Evolutionary conservation across 2,329 filamentous ascomycete species (phyloP).

Genomic region (Simplicillium sp.): DNA sequence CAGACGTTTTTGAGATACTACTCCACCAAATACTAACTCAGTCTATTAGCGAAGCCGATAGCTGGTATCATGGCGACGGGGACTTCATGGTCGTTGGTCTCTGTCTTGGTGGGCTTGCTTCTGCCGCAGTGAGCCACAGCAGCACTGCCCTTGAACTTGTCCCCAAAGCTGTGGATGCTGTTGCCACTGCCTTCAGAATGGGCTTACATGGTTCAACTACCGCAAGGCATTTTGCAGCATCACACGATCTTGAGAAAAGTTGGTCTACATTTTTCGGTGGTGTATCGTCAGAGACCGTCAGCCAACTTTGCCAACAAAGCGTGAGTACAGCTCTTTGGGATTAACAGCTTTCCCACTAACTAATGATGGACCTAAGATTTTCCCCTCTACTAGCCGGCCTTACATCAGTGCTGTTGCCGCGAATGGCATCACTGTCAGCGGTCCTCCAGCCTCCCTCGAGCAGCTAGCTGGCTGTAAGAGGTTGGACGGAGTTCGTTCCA

Average conservation of each 20-base stretch:
- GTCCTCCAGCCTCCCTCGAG: conserved; percentile 11
- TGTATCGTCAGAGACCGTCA: too few species aligned
- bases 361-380: too few species aligned
- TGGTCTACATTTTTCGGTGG: conserved; percentile 5
- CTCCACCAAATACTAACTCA: too few species aligned
- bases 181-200: conserved; percentile 11
- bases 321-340: background rate
- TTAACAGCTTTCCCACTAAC: too few species aligned
- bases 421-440: conserved; percentile 13
- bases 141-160: conserved; percentile 13
- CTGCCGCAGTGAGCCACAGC: conserved; percentile 14
- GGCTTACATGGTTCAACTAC: conserved; percentile 9
- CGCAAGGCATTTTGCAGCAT: conserved; percentile 7
- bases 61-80: too few species aligned
- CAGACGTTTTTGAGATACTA: background rate
- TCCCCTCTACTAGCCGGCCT: too few species aligned
- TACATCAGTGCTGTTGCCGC: conserved; percentile 16
- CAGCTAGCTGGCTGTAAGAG: background rate
- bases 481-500: too few species aligned
- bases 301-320: conserved; percentile 4
- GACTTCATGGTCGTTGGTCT: too few species aligned
- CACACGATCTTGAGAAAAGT: conserved; percentile 3
- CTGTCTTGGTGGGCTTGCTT: conserved; percentile 15
- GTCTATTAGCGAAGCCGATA: too few species aligned
- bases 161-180: conserved; percentile 10